Conservation (phyloP, 768 basidiomycete species). For the Leucocoprinus sp. region DNA sequence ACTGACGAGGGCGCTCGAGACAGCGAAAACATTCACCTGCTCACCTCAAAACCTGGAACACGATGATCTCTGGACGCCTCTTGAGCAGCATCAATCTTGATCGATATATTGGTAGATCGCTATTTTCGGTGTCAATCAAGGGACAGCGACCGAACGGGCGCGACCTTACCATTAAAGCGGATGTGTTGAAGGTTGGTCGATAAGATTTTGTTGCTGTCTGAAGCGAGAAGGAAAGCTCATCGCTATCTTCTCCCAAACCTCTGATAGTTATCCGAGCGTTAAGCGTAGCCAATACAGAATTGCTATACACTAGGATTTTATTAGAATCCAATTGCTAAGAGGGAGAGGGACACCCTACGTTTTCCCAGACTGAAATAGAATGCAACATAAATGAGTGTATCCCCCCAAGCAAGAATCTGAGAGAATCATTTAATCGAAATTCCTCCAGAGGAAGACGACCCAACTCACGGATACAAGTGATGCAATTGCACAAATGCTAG, state of each 20-base stretch:
- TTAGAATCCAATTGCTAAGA: not conserved
- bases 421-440: not conserved
- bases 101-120: conserved; percentile 47
- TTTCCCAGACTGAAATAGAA: conserved; percentile 52
- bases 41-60: conserved; percentile 20
- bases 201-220: conserved; percentile 33
- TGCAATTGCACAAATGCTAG: conserved; percentile 24
- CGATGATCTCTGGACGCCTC: conserved; percentile 36
- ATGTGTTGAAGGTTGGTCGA: conserved; percentile 24
- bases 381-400: conserved; percentile 47
- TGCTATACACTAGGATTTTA: conserved; percentile 42
- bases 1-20: too few species aligned
- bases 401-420: conserved; percentile 39
- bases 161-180: conserved; percentile 16
- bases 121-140: conserved; percentile 13
- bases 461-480: conserved; percentile 25
- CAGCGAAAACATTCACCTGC: conserved; percentile 6
- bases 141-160: conserved; percentile 9
- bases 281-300: conserved; percentile 45
- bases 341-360: conserved; percentile 23
- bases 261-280: conserved; percentile 40
- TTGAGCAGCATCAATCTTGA: conserved; percentile 57
- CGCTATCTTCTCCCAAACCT: conserved; percentile 35
- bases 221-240: conserved; percentile 39
- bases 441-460: not conserved